Evolutionary conservation across 257 asterid genomes (phyloP), one percentile per base, ranked within the genome.

Genomic region (Rehmannia glutinosa): DNA sequence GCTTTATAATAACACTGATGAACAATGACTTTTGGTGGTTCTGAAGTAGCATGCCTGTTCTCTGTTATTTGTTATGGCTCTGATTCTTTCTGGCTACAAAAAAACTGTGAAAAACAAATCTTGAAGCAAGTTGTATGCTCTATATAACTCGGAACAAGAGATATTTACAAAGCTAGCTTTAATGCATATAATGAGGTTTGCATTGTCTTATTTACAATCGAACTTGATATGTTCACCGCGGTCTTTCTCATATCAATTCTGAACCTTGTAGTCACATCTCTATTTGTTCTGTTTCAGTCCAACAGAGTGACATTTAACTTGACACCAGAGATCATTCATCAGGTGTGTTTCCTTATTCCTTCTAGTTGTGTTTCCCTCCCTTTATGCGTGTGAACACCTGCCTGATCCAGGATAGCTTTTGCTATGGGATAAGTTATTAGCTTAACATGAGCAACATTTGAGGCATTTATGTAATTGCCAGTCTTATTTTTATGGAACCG

Each of bases 301-400:
- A 94, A 94, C 87, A 84, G 87, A 75, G 96, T 94, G 63, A 94
- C 99, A 7, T 91, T 94, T 76, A 94, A 94, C 86, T 80, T 90
- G 89, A 93, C 99, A 33, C 92, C 96, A 30, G 99, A 90, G 84
- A 87, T 90, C 78, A 93, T 93, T 78, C 99, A 88, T 73, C 99
- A 94, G 97, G 97, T 90, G 70, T 46, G 20, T 52, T 73, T 61
- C 51, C 62, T 73, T 50, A 50, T 61, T 65, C 66, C 78, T 42
- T 52, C 49, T 6, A 62, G 69, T 45, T 68, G 19, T 45, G 47
- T 39, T 55, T 57, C 43, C 52, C 21, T 28, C 43, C 13, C 17
- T 64, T 15, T 51, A n/a, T 21, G 27, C 52, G 52, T 74, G 43
- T 41, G 27, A 54, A 55, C 20, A 42, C n/a, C 41, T 64, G 51